Base-by-base conservation (phyloP, 139 green algal genomes). In the Chlorella sp. region DNA sequence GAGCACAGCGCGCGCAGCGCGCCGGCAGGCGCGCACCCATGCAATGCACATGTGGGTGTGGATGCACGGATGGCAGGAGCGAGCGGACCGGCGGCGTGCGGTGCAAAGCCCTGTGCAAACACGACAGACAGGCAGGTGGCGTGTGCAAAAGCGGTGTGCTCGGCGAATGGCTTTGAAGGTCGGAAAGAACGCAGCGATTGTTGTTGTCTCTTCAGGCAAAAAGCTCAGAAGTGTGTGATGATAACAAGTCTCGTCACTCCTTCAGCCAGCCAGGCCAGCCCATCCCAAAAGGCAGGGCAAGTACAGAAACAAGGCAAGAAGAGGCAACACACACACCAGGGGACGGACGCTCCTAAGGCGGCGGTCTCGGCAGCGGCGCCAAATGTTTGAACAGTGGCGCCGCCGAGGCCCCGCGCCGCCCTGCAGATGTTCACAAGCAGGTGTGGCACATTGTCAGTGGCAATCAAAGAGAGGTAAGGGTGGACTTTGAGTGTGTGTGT, bases 131-230 rank as follows among this genome's bases (percentile, higher is more conserved):
- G 75, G 84, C 80, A 82, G 36, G 76, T 66, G 28, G 18, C 18
- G 79, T 12, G 39, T 18, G 26, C 69, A 39, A 80, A 60, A 84
- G 88, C 30, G 40, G 88, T n/a, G n/a, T n/a, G n/a, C n/a, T n/a
- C 48, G 16, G 42, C 14, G 28, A 28, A 37, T 12, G 40, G 78
- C 39, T 30, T 39, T 19, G 48, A 90, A 89, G 83, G 91, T 93
- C 91, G 83, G 91, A 91, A 93, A 93, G 91, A 93, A 93, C 91
- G 91, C 91, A 93, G 91, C 91, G 88, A 91, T 93, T 93, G 78
- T 90, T 90, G 37, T 60, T 93, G 36, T 71, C 34, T 90, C 87
- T 60, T 90, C 87, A 90, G 77, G 81, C 73, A 90, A 3, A 16
- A 80, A 30, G 78, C 87, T 92, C 89, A 89, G 89, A 24, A 66